phyloP scores from a whole-genome alignment of 345 rosid species.

The Gossypium raimondii region DNA sequence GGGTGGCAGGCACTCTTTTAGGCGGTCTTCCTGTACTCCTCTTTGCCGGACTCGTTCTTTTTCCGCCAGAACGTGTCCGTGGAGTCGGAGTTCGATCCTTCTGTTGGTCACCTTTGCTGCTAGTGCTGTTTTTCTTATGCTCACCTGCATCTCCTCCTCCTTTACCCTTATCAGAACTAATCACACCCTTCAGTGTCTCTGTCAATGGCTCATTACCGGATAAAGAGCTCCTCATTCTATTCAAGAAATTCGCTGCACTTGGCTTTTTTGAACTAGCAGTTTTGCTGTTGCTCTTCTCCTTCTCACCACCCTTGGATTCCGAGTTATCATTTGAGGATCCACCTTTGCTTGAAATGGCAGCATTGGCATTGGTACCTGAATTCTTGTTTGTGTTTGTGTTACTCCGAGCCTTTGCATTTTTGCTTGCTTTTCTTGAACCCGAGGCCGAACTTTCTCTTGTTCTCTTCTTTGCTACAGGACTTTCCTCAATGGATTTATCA shows the following conservation, averaged over 20 bases:
- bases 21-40: slow-evolving; percentile 15
- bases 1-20: slow-evolving; percentile 20
- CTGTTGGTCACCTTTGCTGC: slow-evolving; percentile 20
- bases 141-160: slow-evolving; percentile 29
- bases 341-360: slow-evolving; percentile 22
- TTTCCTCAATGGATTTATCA: slow-evolving; percentile 27
- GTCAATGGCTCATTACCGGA: slow-evolving; percentile 18
- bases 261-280: slow-evolving; percentile 32
- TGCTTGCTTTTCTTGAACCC: slow-evolving; percentile 17
- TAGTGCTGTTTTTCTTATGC: slow-evolving; percentile 27
- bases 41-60: slow-evolving; percentile 23
- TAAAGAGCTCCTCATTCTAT: slow-evolving; percentile 41
- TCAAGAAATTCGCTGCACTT: slow-evolving; percentile 46
- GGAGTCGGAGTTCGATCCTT: slow-evolving; percentile 15
- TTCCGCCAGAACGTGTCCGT: slow-evolving; percentile 31
- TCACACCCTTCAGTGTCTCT: slow-evolving; percentile 26
- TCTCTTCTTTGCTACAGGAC: slow-evolving; percentile 26
- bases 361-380: slow-evolving; percentile 7
- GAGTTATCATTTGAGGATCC: slow-evolving; percentile 25
- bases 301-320: slow-evolving; percentile 28
- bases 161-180: slow-evolving; percentile 29
- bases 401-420: slow-evolving; percentile 17
- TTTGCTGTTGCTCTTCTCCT: slow-evolving; percentile 26
- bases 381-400: slow-evolving; percentile 1
- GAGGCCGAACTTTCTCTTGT: slow-evolving; percentile 24